Evolutionary conservation across 805 yeast species (phyloP).

Genomic region (Teunomyces barrocoloradensis): DNA sequence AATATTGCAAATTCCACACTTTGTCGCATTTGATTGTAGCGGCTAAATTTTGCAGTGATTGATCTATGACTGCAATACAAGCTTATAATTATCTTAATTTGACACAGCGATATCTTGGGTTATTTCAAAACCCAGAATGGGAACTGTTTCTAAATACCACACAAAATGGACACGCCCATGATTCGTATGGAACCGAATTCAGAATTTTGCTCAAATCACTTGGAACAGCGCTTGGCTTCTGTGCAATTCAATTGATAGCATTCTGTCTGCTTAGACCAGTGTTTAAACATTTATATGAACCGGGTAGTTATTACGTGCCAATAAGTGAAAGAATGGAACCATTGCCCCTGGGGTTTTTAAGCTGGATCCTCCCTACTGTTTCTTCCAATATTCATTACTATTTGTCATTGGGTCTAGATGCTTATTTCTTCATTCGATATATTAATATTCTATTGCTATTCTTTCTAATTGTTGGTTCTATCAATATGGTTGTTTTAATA

Average conservation of each 20-base stretch:
- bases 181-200: constrained; percentile 56
- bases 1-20: not conserved
- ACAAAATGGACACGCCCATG: constrained; percentile 59
- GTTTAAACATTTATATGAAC: constrained; percentile 49
- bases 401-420: constrained; percentile 62
- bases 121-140: constrained; percentile 28
- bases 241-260: constrained; percentile 48
- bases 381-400: constrained; percentile 42
- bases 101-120: constrained; percentile 25
- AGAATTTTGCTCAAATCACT: constrained; percentile 56
- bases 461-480: constrained; percentile 49
- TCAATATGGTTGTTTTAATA: constrained; percentile 57
- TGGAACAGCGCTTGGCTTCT: constrained; percentile 50
- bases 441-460: constrained; percentile 49
- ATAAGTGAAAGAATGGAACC: constrained; percentile 35
- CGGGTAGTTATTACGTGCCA: constrained; percentile 47
- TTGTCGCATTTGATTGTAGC: not conserved
- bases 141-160: constrained; percentile 48
- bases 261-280: constrained; percentile 36
- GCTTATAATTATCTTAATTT: constrained; percentile 23
- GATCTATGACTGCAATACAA: constrained; percentile 8
- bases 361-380: constrained; percentile 54
- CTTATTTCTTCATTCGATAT: constrained; percentile 69
- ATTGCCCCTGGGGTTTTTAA: constrained; percentile 43
- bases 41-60: constrained; percentile 5